phyloP scores from a whole-genome alignment of 202 grass and related monocot genomes.

The Cymbopogon flexuosus region DNA sequence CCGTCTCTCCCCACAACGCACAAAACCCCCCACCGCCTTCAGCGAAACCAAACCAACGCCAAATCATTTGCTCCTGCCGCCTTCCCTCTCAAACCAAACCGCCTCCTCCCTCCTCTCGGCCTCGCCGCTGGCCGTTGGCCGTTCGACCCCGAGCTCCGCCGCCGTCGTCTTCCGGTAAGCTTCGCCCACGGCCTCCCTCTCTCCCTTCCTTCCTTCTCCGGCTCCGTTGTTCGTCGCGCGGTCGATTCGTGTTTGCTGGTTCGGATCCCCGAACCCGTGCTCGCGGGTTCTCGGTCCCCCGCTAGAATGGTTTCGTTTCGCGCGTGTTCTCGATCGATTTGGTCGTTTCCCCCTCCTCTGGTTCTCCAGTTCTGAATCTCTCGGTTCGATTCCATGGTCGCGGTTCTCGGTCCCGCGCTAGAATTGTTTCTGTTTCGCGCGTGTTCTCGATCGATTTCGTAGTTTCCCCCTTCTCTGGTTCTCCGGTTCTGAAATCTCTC shows the following conservation, averaged over 20 bases:
- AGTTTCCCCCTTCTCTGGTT: neutral
- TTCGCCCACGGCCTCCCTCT: neutral
- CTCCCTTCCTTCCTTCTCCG: neutral
- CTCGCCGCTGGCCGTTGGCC: neutral
- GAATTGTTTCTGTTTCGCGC: neutral
- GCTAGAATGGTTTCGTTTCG: neutral
- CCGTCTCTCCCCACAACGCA: neutral
- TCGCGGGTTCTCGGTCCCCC: neutral
- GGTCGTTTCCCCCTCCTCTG: neutral
- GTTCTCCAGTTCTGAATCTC: neutral
- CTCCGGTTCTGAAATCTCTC: neutral
- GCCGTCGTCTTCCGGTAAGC: constrained; percentile 7
- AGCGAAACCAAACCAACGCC: neutral
- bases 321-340: neutral
- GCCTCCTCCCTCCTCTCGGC: too few species aligned
- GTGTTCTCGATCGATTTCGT: neutral
- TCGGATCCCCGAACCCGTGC: neutral
- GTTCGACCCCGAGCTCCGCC: neutral
- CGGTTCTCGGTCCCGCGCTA: too few species aligned
- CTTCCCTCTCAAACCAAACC: neutral
- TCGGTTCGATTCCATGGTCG: neutral
- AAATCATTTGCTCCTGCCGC: neutral
- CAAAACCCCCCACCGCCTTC: neutral
- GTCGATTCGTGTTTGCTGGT: neutral
- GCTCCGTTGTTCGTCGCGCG: neutral